Base-by-base conservation (phyloP, 768 basidiomycete genomes). In the Sarcodon aspratus region DNA sequence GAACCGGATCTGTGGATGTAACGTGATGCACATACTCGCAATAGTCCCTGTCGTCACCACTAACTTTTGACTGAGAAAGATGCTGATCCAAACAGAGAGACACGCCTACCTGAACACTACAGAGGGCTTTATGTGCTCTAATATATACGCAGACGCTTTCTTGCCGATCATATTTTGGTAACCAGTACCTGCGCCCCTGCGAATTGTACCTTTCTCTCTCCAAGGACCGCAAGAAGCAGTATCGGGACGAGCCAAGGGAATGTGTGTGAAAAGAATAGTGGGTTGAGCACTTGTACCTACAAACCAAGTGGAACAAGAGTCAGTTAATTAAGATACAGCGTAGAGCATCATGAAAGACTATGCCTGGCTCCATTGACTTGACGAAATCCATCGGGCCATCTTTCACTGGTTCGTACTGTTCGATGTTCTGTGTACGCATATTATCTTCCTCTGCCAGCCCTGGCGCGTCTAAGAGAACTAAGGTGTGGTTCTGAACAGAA, bases 41-140 rank as follows among this genome's bases (percentile, higher is more conserved):
- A 57, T 88, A 88, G 64, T 96, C 93, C 45, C 89, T 85, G 62
- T 95, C 88, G 64, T 97, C 91, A 6, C 82, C 93, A 58, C 87
- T 88, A 53, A 15, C 37, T 21, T n/a, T 47, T 48, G 49, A 15
- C n/a, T 48, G 37, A 17, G 17, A 42, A 27, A 27, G 32, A 36
- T 33, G 7, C 8, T 10, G 31, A 18, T 9, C 9, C 35, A 34
- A 3, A 15, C 1, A 44, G 11, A 31, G 33, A 46, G 3, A 13
- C 0, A 2, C 27, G 36, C 72, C 55, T 45, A 83, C 85, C 83
- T 90, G 61, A 86, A 91, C 2, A 95, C 71, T 1, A 76, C 55
- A 9, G 67, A 62, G 9, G 92, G 93, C 36, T 71, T 71, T n/a
- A 93, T 61, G 31, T 61, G 70, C 21, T 80, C 69, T 33, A 95